Percentiles rank a stretch among this genome's conserved stretches.
phyloP scores from a whole-genome alignment of 345 rosid species.

The Syzygium aqueum region DNA sequence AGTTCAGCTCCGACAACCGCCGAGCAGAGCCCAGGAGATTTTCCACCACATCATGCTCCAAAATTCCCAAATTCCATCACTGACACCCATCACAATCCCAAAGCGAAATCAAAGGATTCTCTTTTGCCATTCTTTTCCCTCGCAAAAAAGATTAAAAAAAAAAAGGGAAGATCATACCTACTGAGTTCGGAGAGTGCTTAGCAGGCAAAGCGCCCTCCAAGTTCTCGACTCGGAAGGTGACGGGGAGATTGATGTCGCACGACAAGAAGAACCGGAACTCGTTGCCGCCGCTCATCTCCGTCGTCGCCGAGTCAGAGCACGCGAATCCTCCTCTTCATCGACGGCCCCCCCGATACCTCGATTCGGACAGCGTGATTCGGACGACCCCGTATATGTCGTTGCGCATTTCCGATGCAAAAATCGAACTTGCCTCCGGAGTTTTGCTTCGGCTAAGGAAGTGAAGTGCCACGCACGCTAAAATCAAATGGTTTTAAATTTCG shows the following conservation, averaged over 20 bases:
- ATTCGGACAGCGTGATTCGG: not conserved
- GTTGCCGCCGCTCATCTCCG: conserved; percentile 56
- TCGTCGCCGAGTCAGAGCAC: not conserved
- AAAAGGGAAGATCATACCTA: not conserved
- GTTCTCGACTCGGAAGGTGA: conserved; percentile 85
- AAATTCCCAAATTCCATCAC: not conserved
- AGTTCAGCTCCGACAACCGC: not conserved
- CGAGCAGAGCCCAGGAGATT: not conserved
- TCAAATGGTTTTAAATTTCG: not conserved
- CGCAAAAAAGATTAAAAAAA: not conserved
- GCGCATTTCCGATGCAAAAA: not conserved
- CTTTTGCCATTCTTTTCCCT: not conserved
- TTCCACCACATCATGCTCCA: not conserved
- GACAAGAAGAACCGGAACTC: conserved; percentile 97
- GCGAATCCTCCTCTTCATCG: not conserved
- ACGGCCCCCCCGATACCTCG: not conserved
- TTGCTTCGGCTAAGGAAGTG: not conserved
- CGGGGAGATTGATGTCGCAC: conserved; percentile 88
- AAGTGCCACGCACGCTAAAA: not conserved
- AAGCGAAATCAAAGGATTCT: not conserved
- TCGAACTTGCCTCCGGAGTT: not conserved
- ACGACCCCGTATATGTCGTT: not conserved
- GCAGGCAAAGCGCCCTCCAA: conserved; percentile 67
- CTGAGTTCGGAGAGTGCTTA: conserved; percentile 28
- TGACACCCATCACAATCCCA: not conserved